A percentile compares a stretch with the other conserved stretches of the same genome.
Evolutionary conservation across 306 rosid species (phyloP).

Genomic region (Vigna nakashimae): DNA sequence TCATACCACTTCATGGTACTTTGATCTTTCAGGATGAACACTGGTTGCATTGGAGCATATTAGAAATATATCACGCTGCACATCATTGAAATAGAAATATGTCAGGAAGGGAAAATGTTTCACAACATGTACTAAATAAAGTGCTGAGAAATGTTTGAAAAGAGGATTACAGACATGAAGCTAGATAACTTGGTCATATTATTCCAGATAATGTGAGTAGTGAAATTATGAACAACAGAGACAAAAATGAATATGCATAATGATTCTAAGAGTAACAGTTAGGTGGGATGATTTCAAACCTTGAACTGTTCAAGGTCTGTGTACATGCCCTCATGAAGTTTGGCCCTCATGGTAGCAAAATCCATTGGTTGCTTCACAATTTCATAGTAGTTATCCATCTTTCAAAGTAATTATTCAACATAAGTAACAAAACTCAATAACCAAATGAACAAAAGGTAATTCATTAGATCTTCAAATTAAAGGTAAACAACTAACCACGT

Average conservation of each 20-base stretch:
- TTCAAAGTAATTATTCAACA: background rate
- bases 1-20: slow-evolving; percentile 36
- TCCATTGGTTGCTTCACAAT: slow-evolving; percentile 33
- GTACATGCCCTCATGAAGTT: slow-evolving; percentile 26
- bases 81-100: slow-evolving; percentile 34
- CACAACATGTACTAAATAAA: background rate
- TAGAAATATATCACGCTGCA: slow-evolving; percentile 38
- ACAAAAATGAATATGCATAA: background rate
- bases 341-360: slow-evolving; percentile 40
- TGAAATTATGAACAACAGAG: background rate
- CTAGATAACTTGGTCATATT: background rate
- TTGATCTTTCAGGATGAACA: background rate
- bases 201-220: background rate
- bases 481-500: background rate
- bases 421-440: background rate
- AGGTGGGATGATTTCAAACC: slow-evolving; percentile 5
- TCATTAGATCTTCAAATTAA: background rate
- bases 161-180: no score
- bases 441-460: no score
- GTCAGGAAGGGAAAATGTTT: background rate
- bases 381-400: background rate
- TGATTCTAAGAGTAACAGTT: background rate
- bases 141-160: background rate
- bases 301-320: slow-evolving; percentile 7
- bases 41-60: slow-evolving; percentile 29